A percentile compares a stretch with the other conserved stretches of the same genome.
Evolutionary conservation across 2,329 filamentous ascomycete genomes (phyloP).

Genomic region (Fusarium sp.): DNA sequence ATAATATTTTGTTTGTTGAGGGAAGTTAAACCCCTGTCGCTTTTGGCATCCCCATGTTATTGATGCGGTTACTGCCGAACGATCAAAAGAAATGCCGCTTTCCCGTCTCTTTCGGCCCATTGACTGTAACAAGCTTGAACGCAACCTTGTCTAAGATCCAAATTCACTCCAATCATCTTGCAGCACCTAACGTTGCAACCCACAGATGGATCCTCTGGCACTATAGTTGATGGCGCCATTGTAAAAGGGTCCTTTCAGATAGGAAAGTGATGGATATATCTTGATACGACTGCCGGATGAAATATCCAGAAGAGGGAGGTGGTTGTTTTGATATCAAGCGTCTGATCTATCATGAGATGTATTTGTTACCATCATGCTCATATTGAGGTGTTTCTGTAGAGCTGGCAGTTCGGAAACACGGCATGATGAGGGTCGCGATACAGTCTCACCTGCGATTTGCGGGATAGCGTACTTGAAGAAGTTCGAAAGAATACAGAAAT

Average conservation of each 20-base stretch:
- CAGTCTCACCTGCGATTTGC: constrained; percentile 5
- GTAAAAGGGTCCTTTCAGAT: constrained; percentile 26
- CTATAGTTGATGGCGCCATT: constrained; percentile 17
- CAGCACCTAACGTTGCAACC: not conserved
- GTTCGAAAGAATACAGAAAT: not conserved
- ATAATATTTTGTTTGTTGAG: not conserved
- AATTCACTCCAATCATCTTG: constrained; percentile 6
- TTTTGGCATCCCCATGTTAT: not conserved
- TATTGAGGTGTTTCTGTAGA: not conserved
- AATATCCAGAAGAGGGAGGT: constrained; percentile 22
- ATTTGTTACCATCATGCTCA: not conserved
- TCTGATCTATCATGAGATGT: not conserved
- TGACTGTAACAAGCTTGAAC: constrained; percentile 7
- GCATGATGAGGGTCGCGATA: not conserved
- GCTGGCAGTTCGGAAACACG: constrained; percentile 2
- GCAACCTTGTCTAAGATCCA: not conserved
- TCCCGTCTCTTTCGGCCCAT: not conserved
- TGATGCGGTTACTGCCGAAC: not conserved
- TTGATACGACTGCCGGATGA: constrained; percentile 6
- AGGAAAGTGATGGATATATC: constrained; percentile 25
- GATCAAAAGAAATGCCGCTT: constrained; percentile 1
- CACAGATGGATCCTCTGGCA: not conserved
- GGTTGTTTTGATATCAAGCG: fast-evolving
- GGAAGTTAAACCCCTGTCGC: not conserved
- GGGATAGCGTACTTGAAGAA: not conserved